Evolutionary conservation across 148 eudicot genomes (phyloP).

Genomic region (Camellia sinensis): DNA sequence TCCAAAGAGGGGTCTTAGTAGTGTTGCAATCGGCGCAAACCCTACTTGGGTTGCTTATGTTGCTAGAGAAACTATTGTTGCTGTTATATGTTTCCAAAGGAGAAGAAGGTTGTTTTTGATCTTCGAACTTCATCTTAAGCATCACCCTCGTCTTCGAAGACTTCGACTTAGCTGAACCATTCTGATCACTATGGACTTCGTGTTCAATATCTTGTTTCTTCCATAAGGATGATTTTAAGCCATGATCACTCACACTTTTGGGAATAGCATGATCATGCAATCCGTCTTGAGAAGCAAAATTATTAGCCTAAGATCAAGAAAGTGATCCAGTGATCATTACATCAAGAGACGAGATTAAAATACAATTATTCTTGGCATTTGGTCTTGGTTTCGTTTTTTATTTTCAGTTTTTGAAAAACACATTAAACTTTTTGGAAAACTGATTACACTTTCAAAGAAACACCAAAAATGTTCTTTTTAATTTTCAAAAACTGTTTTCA

Average conservation of each 20-base stretch:
- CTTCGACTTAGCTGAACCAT: conserved; percentile 45
- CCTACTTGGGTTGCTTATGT: conserved; percentile 42
- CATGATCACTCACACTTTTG: conserved; percentile 22
- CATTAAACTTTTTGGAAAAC: too few relatives aligned
- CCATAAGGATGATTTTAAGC: conserved; percentile 34
- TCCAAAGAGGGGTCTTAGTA: conserved; percentile 84
- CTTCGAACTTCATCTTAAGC: conserved; percentile 32
- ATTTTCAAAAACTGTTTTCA: too few relatives aligned
- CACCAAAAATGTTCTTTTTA: too few relatives aligned
- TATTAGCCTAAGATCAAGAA: conserved; percentile 27
- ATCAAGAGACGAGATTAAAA: background rate
- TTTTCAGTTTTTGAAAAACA: too few relatives aligned
- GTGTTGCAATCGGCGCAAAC: conserved; percentile 78
- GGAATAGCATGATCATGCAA: conserved; percentile 15
- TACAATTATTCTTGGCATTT: too few relatives aligned
- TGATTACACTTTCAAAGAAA: too few relatives aligned
- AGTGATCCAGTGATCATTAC: background rate
- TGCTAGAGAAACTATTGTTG: conserved; percentile 35
- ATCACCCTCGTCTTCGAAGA: conserved; percentile 59
- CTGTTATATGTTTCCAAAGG: conserved; percentile 19
- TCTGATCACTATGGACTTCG: background rate
- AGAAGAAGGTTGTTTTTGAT: conserved; percentile 24
- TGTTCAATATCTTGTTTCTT: conserved; percentile 27
- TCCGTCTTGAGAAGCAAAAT: conserved; percentile 29
- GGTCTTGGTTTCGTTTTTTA: too few relatives aligned